Percentiles rank a stretch among this genome's conserved stretches.
phyloP scores from a whole-genome alignment of 2,329 filamentous ascomycete genomes.

The Blastomyces gilchristii region DNA sequence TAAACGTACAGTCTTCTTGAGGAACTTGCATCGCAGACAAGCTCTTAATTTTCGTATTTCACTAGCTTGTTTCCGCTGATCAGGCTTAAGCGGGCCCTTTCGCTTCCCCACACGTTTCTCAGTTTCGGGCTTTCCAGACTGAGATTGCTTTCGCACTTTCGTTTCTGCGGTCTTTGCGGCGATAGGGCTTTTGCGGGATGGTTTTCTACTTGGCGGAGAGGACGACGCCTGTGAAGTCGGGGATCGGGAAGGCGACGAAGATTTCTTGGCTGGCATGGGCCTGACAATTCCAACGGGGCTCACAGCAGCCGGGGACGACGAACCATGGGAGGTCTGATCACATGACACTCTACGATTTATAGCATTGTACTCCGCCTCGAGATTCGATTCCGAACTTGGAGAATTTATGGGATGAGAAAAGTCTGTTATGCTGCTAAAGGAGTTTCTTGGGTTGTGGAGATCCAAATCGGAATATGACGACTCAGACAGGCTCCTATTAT shows the following conservation, averaged over 20 bases:
- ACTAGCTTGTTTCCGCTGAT: constrained; percentile 91
- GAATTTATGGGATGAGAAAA: constrained; percentile 73
- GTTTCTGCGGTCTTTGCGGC: constrained; percentile 72
- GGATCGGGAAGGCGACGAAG: constrained; percentile 48
- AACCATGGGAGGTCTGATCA: constrained; percentile 35
- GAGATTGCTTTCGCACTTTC: constrained; percentile 65
- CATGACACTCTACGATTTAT: constrained; percentile 32
- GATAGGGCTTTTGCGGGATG: constrained; percentile 61
- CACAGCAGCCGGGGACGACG: constrained; percentile 41
- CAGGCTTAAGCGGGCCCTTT: constrained; percentile 78
- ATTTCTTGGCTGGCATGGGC: constrained; percentile 49
- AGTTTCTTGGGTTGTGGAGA: constrained; percentile 49
- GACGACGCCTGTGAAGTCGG: constrained; percentile 53
- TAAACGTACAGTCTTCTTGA: constrained; percentile 70
- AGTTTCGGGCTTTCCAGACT: constrained; percentile 66
- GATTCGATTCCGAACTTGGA: constrained; percentile 65
- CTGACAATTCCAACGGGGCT: constrained; percentile 59
- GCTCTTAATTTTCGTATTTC: constrained; percentile 93
- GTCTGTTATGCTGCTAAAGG: constrained; percentile 72
- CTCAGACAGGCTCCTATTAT: constrained; percentile 77
- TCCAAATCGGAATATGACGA: constrained; percentile 66
- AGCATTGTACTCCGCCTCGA: constrained; percentile 44
- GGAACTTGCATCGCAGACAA: constrained; percentile 91
- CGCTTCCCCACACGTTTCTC: constrained; percentile 92
- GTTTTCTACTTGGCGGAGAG: constrained; percentile 55